These are phyloP conservation scores for Saturnispora quitensis DNA, from an alignment of 805 yeast genomes.

Conservation along the genomic window DNA sequence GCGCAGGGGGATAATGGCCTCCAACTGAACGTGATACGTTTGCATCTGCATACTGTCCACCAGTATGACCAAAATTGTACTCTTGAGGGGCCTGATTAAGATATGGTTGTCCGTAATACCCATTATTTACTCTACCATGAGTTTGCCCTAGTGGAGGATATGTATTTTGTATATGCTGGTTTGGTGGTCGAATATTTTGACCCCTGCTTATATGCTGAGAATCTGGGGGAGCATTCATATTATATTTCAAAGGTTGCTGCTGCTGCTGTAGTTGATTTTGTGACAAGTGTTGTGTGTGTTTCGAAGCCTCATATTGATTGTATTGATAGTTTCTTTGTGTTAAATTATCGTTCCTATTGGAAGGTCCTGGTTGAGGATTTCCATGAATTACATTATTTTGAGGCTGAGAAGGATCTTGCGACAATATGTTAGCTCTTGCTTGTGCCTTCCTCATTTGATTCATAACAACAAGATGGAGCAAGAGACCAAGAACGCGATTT, in stretches of 20 bases:
- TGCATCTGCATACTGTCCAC: background rate
- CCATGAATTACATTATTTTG: background rate
- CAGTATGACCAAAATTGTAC: background rate
- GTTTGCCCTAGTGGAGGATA: background rate
- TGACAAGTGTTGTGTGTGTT: background rate
- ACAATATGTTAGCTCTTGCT: constrained; percentile 19
- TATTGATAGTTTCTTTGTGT: background rate
- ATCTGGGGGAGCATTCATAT: background rate
- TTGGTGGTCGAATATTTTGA: background rate
- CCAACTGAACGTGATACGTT: background rate
- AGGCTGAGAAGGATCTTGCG: constrained; percentile 12
- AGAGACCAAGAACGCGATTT: background rate
- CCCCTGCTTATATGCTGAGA: background rate
- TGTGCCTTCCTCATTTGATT: constrained; percentile 17
- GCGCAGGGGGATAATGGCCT: background rate
- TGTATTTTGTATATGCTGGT: background rate
- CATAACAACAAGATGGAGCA: background rate
- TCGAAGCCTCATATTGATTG: background rate
- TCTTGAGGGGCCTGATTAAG: background rate
- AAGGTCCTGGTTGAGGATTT: background rate
- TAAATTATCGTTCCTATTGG: background rate
- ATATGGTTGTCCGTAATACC: background rate
- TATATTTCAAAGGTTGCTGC: background rate
- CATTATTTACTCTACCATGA: background rate
- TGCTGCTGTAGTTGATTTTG: background rate